phyloP scores from a whole-genome alignment of 495 filamentous ascomycete genomes.

The Thermothielavioides terrestris region DNA sequence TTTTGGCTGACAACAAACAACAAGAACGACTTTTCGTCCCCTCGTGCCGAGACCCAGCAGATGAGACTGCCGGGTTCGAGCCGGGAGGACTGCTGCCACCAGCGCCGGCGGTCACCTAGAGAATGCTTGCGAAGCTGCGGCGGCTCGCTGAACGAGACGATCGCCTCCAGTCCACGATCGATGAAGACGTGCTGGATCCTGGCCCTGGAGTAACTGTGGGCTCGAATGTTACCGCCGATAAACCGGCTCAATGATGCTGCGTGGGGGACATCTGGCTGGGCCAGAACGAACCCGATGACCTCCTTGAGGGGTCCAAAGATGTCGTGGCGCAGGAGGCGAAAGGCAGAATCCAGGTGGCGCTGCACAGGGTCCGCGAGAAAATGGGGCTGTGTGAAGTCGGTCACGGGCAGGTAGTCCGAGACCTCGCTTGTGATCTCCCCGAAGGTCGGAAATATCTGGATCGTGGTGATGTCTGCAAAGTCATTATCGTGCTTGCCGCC shows the following conservation, averaged over 20 bases:
- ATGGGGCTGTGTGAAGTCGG: conserved; percentile 44
- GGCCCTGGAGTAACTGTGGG: conserved; percentile 34
- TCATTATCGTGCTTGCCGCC: conserved; percentile 12
- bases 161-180: conserved; percentile 44
- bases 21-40: conserved; percentile 30
- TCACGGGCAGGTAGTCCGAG: conserved; percentile 53
- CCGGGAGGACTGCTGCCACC: conserved; percentile 52
- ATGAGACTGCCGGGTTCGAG: conserved; percentile 50
- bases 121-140: conserved; percentile 13
- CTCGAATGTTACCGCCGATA: conserved; percentile 13
- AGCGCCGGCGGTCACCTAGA: conserved; percentile 38
- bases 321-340: conserved; percentile 59
- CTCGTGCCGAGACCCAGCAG: conserved; percentile 39
- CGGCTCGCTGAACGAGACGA: conserved; percentile 48
- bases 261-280: conserved; percentile 4
- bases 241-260: neutral
- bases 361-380: conserved; percentile 37
- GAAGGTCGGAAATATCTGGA: conserved; percentile 54
- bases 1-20: conserved; percentile 47
- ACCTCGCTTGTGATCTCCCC: conserved; percentile 48
- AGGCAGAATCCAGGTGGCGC: conserved; percentile 60
- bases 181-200: conserved; percentile 26
- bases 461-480: conserved; percentile 27
- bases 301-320: conserved; percentile 54
- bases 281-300: conserved; percentile 37